Base-by-base conservation (phyloP, 768 basidiomycete species). In the Sarcodon aspratus region DNA sequence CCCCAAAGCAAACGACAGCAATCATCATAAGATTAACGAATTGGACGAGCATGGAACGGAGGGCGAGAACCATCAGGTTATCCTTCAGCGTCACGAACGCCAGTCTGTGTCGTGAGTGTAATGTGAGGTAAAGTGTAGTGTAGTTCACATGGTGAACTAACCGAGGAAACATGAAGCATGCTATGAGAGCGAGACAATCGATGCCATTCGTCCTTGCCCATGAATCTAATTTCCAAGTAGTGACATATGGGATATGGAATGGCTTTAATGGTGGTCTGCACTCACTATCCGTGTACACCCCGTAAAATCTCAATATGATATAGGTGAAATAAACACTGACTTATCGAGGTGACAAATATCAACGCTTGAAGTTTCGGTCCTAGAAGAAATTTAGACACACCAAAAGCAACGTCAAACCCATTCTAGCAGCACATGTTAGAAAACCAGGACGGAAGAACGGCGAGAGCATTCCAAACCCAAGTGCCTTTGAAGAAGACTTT, bases 11-110 rank as follows among this genome's bases (percentile, higher is more conserved):
- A 60, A 92, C 94, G 1, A 77, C 80, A 5, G 91, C 90, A 13
- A 92, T 85, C 32, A 81, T 58, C 86, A 91, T 89, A 18, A 91
- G 69, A n/a, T 78, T 68, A 17, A 76, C 64, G 59, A 98, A 98
- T 60, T 98, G 92, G 53, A 82, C 72, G 50, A 97, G 79, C 93
- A 98, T 95, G 1, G 93, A 90, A 1, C 95, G 81, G 33, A 92
- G 65, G 7, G 87, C 82, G 18, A 90, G 71, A 17, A 88, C 84
- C 78, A 87, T 82, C 36, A 85, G 68, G 52, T 82, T 88, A 55
- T 86, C 73, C 57, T 85, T 83, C 31, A 96, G 68, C 0, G 89
- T 90, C 3, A 95, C 92, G 59, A 97, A 97, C 0, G 91, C 93
- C 48, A 96, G 66, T 48, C 91, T 90, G 56, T 13, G 46, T n/a